phyloP scores from a whole-genome alignment of 768 basidiomycete species.

The Psilocybe subaeruginosa region DNA sequence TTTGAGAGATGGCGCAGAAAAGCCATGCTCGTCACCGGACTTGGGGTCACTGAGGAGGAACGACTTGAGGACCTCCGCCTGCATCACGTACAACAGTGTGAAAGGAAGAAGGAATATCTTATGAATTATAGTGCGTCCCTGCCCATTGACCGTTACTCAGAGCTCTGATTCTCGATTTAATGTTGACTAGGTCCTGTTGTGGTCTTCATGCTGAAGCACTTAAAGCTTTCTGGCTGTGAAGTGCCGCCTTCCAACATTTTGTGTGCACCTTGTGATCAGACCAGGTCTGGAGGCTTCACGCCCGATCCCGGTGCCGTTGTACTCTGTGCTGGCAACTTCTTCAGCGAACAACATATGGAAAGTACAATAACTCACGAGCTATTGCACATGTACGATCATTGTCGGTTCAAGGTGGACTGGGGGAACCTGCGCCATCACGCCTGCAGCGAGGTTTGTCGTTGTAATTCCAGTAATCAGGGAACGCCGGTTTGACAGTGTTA shows the following conservation, averaged over 20 bases:
- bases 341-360: constrained; percentile 87
- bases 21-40: constrained; percentile 47
- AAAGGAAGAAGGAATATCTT: constrained; percentile 70
- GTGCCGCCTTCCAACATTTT: constrained; percentile 75
- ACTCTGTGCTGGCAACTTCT: constrained; percentile 85
- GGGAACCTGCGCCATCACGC: constrained; percentile 89
- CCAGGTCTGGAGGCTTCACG: constrained; percentile 79
- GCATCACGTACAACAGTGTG: constrained; percentile 51
- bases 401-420: constrained; percentile 95
- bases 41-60: constrained; percentile 51
- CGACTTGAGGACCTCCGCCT: constrained; percentile 40
- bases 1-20: constrained; percentile 55
- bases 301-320: constrained; percentile 79
- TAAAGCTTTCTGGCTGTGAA: constrained; percentile 72
- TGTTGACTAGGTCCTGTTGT: constrained; percentile 73
- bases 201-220: constrained; percentile 90
- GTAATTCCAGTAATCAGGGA: neutral
- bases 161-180: neutral
- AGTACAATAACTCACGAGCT: constrained; percentile 93
- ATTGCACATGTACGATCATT: constrained; percentile 94
- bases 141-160: constrained; percentile 8
- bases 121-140: constrained; percentile 66
- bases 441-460: constrained; percentile 84
- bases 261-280: constrained; percentile 81
- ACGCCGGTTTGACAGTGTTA: constrained; percentile 6